Evolutionary conservation across 176 grass and related monocot species (phyloP), one percentile per base, ranked within the genome.

Genomic region (Aechmea fasciata): DNA sequence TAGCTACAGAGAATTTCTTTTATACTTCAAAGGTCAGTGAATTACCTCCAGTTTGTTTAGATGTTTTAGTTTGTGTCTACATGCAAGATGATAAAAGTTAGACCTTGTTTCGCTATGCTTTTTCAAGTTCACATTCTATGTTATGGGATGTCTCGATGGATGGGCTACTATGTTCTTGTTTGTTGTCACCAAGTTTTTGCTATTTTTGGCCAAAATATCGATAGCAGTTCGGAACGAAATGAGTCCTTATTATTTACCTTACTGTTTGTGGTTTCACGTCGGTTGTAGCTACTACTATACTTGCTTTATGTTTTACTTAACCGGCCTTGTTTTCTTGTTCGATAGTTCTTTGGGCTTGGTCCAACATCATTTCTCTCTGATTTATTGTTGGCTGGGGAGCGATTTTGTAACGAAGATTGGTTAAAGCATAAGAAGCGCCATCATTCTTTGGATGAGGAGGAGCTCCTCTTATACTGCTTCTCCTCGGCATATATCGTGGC

Each of bases 1-100:
- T 92, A 50, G 93, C 93, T 49, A 97, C 89, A 23, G 93, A 97
- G 74, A 96, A 97, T 71, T 97, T 97, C 77, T 90, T 84, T 73
- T 66, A 97, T 65, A 97, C 93, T 29, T 85, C 82, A 23, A 97
- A 97, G 89, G 93, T 96, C 64, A 26, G 15, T 18, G 47, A 62
- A 63, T 14, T 51, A n/a, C 51, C 13, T 59, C 54, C 54, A 13
- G 23, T 52, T 19, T 24, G 11, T 51, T 52, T 52, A 13, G 50
- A 51, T 12, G 7, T 9, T 17, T 25, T 9, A 22, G 13, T 6
- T 6, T 11, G 18, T 25, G 11, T 26, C 14, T 22, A 18, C 52
- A 3, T 51, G 11, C 10, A 5, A 23, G 1, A 4, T 14, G 26
- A 13, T 66, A 66, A 33, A 66, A 7, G 33, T 41, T 7, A 41